Percentiles rank a stretch among this genome's conserved stretches.
phyloP scores from a whole-genome alignment of 768 basidiomycete genomes.

The Kwoniella dejecticola region DNA sequence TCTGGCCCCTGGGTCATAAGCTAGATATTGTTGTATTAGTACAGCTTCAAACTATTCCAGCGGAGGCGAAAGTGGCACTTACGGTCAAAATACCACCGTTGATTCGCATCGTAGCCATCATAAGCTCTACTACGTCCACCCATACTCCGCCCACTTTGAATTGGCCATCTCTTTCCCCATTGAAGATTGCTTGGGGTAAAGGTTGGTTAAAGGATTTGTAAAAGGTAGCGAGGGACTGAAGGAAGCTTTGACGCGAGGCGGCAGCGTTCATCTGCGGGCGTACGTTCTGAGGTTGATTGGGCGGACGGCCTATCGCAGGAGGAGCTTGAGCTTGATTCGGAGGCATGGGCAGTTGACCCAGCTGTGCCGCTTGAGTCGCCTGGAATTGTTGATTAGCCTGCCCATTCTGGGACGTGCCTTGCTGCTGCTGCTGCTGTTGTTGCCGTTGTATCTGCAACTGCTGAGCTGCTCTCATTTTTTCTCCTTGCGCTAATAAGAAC shows the following conservation, averaged over 20 bases:
- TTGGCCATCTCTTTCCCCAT: constrained; percentile 35
- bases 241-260: constrained; percentile 34
- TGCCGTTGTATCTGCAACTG: constrained; percentile 20
- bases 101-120: constrained; percentile 35
- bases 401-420: neutral
- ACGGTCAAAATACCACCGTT: constrained; percentile 32
- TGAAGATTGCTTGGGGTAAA: constrained; percentile 35
- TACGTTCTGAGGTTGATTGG: constrained; percentile 1
- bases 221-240: constrained; percentile 31
- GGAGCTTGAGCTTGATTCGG: constrained; percentile 5
- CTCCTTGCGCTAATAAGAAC: constrained; percentile 28
- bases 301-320: constrained; percentile 7
- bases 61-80: constrained; percentile 18
- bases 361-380: neutral
- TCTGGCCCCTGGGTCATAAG: constrained; percentile 18
- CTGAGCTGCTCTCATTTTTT: constrained; percentile 27
- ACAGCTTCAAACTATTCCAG: neutral
- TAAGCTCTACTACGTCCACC: constrained; percentile 41
- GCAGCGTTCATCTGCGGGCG: constrained; percentile 10
- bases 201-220: constrained; percentile 19
- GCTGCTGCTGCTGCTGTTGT: constrained; percentile 22
- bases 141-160: constrained; percentile 35
- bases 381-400: neutral
- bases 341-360: constrained; percentile 12
- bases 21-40: constrained; percentile 1